Evolutionary conservation across 2,329 filamentous ascomycete species (phyloP).

Genomic region (Neurospora sp.): DNA sequence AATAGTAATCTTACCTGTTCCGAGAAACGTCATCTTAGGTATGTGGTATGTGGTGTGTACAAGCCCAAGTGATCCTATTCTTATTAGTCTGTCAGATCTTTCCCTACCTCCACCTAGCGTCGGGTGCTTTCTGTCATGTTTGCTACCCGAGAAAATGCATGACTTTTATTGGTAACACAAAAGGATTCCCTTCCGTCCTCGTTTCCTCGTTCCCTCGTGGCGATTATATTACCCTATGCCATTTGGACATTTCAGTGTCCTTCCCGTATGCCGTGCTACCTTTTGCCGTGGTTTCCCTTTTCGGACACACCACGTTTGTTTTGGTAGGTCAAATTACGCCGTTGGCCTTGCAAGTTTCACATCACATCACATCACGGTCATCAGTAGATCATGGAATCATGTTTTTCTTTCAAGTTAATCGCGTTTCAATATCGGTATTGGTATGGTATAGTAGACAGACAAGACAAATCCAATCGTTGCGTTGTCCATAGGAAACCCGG

Average conservation of each 20-base stretch:
- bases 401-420: not conserved
- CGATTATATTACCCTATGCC: not conserved
- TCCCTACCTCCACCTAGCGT: not conserved
- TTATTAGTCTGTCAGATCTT: not conserved
- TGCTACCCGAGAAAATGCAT: not conserved
- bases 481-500: not conserved
- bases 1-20: too few species aligned
- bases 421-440: not conserved
- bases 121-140: not conserved
- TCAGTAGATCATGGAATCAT: not conserved
- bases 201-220: not conserved
- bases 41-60: too few species aligned
- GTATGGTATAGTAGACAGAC: not conserved
- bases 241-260: not conserved
- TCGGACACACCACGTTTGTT: not conserved
- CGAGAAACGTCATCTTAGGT: too few species aligned
- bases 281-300: not conserved
- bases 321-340: not conserved
- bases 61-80: not conserved
- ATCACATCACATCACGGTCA: not conserved
- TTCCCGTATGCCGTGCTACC: not conserved
- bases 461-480: not conserved
- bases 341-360: not conserved
- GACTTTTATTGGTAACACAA: not conserved
- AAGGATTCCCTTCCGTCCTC: not conserved